Percentiles rank a stretch among this genome's conserved stretches.
These are phyloP conservation scores for Cupressus sempervirens DNA, from an alignment of 75 land plant species.

Conservation along the genomic window DNA sequence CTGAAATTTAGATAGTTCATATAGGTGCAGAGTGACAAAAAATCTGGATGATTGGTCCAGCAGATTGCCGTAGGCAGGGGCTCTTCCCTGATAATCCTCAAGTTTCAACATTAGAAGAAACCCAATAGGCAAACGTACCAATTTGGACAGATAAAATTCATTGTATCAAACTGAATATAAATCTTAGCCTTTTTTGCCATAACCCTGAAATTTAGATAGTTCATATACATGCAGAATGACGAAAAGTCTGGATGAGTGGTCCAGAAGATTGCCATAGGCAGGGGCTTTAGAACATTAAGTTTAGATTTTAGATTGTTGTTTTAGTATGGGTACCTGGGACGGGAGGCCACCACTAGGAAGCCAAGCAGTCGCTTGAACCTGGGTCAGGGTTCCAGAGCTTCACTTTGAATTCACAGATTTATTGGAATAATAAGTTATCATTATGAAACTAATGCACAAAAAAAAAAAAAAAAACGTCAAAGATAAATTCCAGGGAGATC, in stretches of 20 bases:
- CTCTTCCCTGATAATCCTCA: background rate
- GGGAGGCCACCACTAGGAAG: too few relatives aligned
- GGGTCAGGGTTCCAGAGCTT: too few relatives aligned
- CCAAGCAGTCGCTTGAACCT: too few relatives aligned
- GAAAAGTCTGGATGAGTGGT: background rate
- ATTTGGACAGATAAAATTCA: background rate
- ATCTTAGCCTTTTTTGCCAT: background rate
- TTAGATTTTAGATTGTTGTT: too few relatives aligned
- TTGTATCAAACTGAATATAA: background rate
- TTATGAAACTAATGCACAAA: background rate
- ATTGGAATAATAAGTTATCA: background rate
- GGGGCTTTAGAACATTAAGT: too few relatives aligned
- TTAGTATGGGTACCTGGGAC: too few relatives aligned
- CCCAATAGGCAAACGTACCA: background rate
- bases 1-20: background rate
- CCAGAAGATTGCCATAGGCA: background rate
- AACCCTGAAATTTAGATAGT: background rate
- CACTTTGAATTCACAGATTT: too few relatives aligned
- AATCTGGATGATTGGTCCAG: background rate
- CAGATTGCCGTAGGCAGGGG: background rate
- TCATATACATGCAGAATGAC: background rate
- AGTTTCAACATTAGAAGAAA: background rate
- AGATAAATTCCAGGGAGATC: background rate
- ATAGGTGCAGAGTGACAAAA: background rate
- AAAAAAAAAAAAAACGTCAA: too few relatives aligned